Evolutionary conservation across 2,329 filamentous ascomycete genomes (phyloP), one percentile per base, ranked within the genome.

Genomic region (Arthrobotrys pseudoclavata): DNA sequence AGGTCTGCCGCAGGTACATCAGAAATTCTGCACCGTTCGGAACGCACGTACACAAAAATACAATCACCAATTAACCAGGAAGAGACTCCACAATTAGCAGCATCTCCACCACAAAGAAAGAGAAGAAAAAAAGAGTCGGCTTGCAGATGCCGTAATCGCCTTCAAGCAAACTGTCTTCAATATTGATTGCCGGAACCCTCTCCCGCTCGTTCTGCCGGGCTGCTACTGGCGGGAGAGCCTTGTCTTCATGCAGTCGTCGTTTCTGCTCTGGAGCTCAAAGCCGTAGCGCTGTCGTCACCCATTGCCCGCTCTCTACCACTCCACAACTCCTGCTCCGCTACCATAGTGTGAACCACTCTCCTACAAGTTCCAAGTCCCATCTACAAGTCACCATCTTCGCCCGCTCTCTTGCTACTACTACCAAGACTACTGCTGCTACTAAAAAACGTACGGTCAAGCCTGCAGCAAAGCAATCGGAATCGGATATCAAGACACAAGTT

Each of bases 141-240:
- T 20, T 9, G 20, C 20, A 10, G n/a, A 22, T 34, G 61, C 42
- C 26, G 60, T 31, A 66, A n/a, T 57, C 48, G 45, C 24, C 12
- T 50, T 50, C 31, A 52, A 29, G 47, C 72, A 76, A 76, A 70
- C 72, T 76, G 72, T 67, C 60, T 60, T 20, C 66, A 18, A 24
- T 42, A 76, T 70, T 67, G 72, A 61, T 40, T 52, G 26, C 57
- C 52, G 20, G n/a, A 45, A 9, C 45, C 57, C 66, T 76, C 72
- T 76, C 72, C 72, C 66, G 72, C 72, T 76, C 66, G 72, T 76
- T 76, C 66, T 66, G 72, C 72, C 66, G 72, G 67, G 72, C 72
- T 76, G 67, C 66, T 67, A 62, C 66, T 61, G 52, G 72, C 52
- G 72, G 66, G 72, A 76, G 72, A 63, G 72, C 57, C 22, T 29